Evolutionary conservation across 2,329 filamentous ascomycete species (phyloP).

Genomic region (Leptographium galeiforme): DNA sequence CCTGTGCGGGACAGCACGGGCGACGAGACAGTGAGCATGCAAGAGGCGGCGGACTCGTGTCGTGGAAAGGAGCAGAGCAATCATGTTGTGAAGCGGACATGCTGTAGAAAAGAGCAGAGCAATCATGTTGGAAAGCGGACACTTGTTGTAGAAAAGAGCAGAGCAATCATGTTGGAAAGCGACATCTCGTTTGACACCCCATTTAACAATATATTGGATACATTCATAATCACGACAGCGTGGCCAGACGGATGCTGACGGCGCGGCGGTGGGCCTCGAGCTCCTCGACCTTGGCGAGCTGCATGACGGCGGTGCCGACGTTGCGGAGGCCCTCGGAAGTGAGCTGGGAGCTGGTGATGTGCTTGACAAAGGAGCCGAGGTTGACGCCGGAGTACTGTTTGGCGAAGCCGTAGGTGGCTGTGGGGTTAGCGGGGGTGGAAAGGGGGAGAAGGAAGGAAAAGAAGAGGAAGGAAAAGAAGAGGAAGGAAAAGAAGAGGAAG

Average conservation of each 20-base stretch:
- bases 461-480: neutral
- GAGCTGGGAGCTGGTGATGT: slow-evolving; percentile 90
- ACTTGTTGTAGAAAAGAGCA: too few species aligned
- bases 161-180: too few species aligned
- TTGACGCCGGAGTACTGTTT: slow-evolving; percentile 99
- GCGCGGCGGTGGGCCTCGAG: slow-evolving; percentile 86
- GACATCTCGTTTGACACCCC: too few species aligned
- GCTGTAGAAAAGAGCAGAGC: too few species aligned
- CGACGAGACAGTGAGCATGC: slow-evolving; percentile 12
- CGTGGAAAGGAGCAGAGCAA: too few species aligned
- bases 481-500: neutral
- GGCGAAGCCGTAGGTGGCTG: slow-evolving; percentile 93
- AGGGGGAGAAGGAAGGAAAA: too few species aligned
- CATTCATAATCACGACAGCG: too few species aligned
- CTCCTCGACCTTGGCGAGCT: slow-evolving; percentile 85
- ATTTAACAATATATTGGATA: too few species aligned
- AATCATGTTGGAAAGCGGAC: too few species aligned
- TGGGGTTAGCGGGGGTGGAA: neutral
- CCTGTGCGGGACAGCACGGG: slow-evolving; percentile 40
- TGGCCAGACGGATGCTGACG: slow-evolving; percentile 62
- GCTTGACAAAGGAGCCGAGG: slow-evolving; percentile 88
- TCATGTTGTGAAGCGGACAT: too few species aligned
- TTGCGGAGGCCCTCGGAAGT: slow-evolving; percentile 74
- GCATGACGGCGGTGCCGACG: slow-evolving; percentile 83
- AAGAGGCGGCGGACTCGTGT: too few species aligned